Base-by-base conservation (phyloP, 371 early-diverging fungal genomes). In the Aphelidium insulamus region DNA sequence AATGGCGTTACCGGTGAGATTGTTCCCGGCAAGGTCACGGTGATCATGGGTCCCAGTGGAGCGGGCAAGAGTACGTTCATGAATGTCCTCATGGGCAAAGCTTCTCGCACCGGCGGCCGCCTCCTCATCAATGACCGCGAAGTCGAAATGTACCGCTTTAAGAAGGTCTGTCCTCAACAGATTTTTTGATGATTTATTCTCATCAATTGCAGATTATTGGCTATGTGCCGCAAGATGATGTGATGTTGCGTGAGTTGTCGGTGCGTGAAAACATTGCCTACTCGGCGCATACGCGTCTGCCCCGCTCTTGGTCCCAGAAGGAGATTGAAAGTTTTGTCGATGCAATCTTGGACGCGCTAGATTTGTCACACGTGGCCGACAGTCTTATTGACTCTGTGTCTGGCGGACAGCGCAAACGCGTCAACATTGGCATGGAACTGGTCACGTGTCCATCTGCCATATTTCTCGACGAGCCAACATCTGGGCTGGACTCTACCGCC, bases 391-490 rank as follows among this genome's bases (percentile, higher is more conserved):
- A 81, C 16, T 78, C 77, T 3, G 59, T 83, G 9, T 72, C 74
- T 20, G 87, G 85, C n/a, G 85, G 84, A n/a, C 80, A 86, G 43
- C 60, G 75, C 30, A 84, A 83, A 51, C 63, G 82, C n/a, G 72
- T 76, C 27, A 71, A 72, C 40, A 76, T 87, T 37, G 88, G 77
- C 8, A 63, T 74, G 50, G 85, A 83, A 47, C 57, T 81, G 4
- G 72, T 74, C 7, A 74, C 75, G 2, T 59, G 66, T 25, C 70
- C 70, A 26, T 33, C 34, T 1, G 39, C 61, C 10, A 23, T 62
- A 14, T 57, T 71, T 25, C 51, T 70, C 17, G 60, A 73, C 41
- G 76, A 79, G 46, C 76, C 79, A 2, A 72, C 79, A 0, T 66
- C 65, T 28, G 87, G 87, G 0, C 56, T 85, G 19, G 87, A 83